phyloP scores from a whole-genome alignment of 768 basidiomycete genomes.

The Hypsizygus marmoreus region DNA sequence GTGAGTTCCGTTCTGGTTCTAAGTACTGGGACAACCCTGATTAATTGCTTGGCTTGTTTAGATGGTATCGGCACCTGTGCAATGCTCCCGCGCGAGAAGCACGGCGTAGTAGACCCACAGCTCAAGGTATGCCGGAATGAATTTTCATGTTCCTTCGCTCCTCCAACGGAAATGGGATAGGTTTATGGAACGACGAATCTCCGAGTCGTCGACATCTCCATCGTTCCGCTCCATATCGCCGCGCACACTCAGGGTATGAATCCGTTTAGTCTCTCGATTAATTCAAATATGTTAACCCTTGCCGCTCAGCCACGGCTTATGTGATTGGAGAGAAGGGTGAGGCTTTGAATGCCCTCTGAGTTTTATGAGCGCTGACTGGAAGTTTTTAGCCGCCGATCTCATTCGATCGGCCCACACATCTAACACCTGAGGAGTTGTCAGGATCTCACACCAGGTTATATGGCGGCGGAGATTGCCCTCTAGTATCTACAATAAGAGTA shows the following conservation, averaged over 20 bases:
- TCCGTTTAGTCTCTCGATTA: background rate
- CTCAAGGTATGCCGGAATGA: constrained; percentile 34
- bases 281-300: background rate
- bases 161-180: constrained; percentile 17
- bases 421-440: background rate
- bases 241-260: constrained; percentile 46
- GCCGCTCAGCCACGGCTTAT: constrained; percentile 38
- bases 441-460: background rate
- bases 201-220: constrained; percentile 53
- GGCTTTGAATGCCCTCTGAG: background rate
- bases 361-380: background rate
- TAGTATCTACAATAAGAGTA: no score
- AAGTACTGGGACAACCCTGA: background rate
- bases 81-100: constrained; percentile 53
- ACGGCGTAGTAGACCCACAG: constrained; percentile 52
- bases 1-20: constrained; percentile 3
- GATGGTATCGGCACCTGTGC: constrained; percentile 52
- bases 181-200: constrained; percentile 61
- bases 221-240: constrained; percentile 52
- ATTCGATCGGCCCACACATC: background rate
- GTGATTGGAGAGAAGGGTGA: constrained; percentile 49
- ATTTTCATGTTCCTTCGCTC: background rate
- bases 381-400: background rate
- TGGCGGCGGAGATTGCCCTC: background rate
- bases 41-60: constrained; percentile 18